A percentile compares a stretch with the other conserved stretches of the same genome.
Conservation (phyloP, 768 basidiomycete genomes). For the Calocybe indica region DNA sequence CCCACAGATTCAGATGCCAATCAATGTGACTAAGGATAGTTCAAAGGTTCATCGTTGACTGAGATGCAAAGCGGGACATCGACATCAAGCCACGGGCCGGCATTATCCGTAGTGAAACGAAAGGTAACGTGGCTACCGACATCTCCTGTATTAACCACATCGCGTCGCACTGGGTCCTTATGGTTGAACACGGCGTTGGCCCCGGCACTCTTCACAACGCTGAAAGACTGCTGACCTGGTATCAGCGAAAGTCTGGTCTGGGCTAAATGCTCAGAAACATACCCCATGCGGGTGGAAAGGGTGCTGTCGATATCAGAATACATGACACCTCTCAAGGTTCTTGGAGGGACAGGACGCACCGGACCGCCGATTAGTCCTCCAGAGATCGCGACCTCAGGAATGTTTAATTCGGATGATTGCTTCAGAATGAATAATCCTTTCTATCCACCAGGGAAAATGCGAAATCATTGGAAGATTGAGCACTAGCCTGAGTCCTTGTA, state of each 20-base stretch:
- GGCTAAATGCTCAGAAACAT: constrained; percentile 6
- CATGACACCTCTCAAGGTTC: background rate
- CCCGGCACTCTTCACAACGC: constrained; percentile 27
- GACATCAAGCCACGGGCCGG: constrained; percentile 49
- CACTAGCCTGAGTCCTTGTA: too few species aligned
- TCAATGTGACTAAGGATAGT: constrained; percentile 25
- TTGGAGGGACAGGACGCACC: constrained; percentile 3
- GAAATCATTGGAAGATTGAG: too few species aligned
- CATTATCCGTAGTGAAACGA: constrained; percentile 60
- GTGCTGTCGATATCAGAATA: constrained; percentile 12
- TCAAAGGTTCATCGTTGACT: background rate
- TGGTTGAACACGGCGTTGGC: constrained; percentile 21
- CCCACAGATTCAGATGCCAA: constrained; percentile 27
- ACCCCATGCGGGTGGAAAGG: constrained; percentile 34
- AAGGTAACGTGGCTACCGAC: constrained; percentile 43
- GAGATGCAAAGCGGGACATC: background rate
- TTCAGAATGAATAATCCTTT: too few species aligned
- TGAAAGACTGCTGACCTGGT: constrained; percentile 22
- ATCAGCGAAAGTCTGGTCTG: background rate
- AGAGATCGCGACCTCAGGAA: constrained; percentile 32
- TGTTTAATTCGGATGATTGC: constrained; percentile 17
- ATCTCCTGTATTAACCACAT: constrained; percentile 39
- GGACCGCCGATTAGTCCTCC: constrained; percentile 14
- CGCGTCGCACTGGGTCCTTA: constrained; percentile 39
- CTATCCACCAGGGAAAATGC: too few species aligned